Evolutionary conservation across 495 filamentous ascomycete genomes (phyloP).

Genomic region (Daldinia bambusicola): DNA sequence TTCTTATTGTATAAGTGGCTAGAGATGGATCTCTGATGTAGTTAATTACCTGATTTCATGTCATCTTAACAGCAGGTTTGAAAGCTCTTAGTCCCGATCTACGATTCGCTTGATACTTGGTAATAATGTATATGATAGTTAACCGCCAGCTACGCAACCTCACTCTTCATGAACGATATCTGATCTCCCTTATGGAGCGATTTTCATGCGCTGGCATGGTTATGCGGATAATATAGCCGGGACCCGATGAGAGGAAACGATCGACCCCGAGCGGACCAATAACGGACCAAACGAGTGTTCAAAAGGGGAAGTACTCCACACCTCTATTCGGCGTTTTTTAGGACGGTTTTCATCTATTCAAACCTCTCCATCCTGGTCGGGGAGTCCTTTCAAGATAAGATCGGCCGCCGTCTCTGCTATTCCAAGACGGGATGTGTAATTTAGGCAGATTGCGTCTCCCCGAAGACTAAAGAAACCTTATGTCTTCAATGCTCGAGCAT

Average conservation of each 20-base stretch:
- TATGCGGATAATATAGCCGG: constrained; percentile 33
- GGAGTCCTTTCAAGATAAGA: constrained; percentile 30
- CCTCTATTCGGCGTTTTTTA: constrained; percentile 33
- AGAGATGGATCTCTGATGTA: background rate
- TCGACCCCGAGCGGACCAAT: constrained; percentile 23
- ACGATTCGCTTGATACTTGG: background rate
- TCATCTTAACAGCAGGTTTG: no score
- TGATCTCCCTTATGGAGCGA: background rate
- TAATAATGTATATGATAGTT: background rate
- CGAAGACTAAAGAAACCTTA: constrained; percentile 11
- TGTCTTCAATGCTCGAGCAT: constrained; percentile 22
- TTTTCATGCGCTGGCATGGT: background rate
- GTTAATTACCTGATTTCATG: no score
- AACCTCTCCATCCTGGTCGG: constrained; percentile 23
- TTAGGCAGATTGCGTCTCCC: constrained; percentile 38
- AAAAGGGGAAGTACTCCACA: constrained; percentile 30
- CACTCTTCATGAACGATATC: background rate
- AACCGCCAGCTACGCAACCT: background rate
- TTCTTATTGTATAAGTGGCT: background rate
- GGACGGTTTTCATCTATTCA: constrained; percentile 22
- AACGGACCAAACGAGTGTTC: constrained; percentile 6
- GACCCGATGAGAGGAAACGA: constrained; percentile 34
- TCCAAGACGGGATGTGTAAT: constrained; percentile 29
- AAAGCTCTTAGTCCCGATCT: no score
- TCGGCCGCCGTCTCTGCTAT: constrained; percentile 22